phyloP scores from a whole-genome alignment of 495 filamentous ascomycete species.

The Letharia columbiana region DNA sequence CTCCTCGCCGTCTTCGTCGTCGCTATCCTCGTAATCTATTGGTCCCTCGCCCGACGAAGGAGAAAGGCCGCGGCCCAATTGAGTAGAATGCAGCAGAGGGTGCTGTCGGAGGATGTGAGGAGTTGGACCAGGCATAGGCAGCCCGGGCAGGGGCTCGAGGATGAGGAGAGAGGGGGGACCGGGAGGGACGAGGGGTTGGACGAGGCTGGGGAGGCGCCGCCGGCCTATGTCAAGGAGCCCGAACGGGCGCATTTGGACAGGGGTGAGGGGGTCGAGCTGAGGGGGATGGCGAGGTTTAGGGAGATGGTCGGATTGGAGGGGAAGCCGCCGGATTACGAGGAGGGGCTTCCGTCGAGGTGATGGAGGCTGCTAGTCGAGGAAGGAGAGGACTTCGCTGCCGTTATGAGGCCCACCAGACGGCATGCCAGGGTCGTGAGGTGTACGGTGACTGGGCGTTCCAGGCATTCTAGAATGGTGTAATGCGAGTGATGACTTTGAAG shows the following conservation, averaged over 20 bases:
- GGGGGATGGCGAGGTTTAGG: slow-evolving; percentile 9
- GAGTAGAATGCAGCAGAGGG: slow-evolving; percentile 14
- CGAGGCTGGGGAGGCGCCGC: slow-evolving; percentile 50
- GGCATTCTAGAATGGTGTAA: no score
- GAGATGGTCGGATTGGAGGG: slow-evolving; percentile 11
- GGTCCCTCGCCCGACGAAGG: slow-evolving; percentile 16
- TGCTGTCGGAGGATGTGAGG: slow-evolving; percentile 20
- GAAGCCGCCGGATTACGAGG: slow-evolving; percentile 27
- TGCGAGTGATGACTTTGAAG: not conserved
- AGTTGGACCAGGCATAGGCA: slow-evolving; percentile 10
- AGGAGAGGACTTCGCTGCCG: not conserved
- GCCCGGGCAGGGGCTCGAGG: slow-evolving; percentile 8
- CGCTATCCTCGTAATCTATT: slow-evolving; percentile 22
- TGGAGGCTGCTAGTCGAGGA: not conserved
- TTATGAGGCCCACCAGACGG: no score
- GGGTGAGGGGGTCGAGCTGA: slow-evolving; percentile 13
- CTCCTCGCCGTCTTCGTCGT: slow-evolving; percentile 27
- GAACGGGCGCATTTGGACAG: slow-evolving; percentile 16
- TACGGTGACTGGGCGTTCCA: no score
- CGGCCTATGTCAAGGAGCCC: slow-evolving; percentile 39
- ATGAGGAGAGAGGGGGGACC: slow-evolving; percentile 8
- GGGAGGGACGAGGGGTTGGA: slow-evolving; percentile 41
- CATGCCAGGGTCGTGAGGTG: no score
- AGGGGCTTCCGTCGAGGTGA: slow-evolving; percentile 10
- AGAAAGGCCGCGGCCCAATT: not conserved